Evolutionary conservation across 768 basidiomycete species (phyloP), one percentile per base, ranked within the genome.

Genomic region (Omphalotus guepiniiformis): DNA sequence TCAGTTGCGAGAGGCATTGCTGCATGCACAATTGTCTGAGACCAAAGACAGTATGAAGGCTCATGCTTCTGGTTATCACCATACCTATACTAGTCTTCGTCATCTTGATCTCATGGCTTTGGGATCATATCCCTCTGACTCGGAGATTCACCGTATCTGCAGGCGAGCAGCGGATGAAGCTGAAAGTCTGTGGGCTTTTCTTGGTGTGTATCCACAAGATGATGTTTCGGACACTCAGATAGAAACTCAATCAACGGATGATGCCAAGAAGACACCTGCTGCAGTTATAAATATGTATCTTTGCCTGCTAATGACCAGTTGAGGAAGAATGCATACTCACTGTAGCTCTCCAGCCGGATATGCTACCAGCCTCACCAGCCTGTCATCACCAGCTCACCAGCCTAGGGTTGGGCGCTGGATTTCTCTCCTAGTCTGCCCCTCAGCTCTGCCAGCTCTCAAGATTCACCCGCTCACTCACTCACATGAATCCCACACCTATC

Each of bases 81-180:
- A 67, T 41, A 66, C 60, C 3, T 65, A 61, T 39, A 56, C 57
- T 29, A 55, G 62, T 47, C 30, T 29, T 12, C 34, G 47, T 3
- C 54, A 51, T 4, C n/a, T 63, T 19, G 50, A 66, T 46, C 35
- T 65, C 15, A 13, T 38, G 9, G 47, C 49, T 3, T 55, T 64
- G 2, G 30, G 56, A 2, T 46, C 23, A 6, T 64, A 51, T 42
- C 65, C 64, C 6, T 36, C 27, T 1, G 54, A 64, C 22, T 23
- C 18, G 1, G 53, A 56, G 9, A 55, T 65, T 13, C 29, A 38
- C 3, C 11, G 25, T 3, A 44, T 41, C 6, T 49, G 55, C 6
- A 13, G n/a, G 2, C 35, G 55, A 16, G 61, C 60, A 3, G 44
- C 42, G 2, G 47, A 48, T 3, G 55, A 63, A 42, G 51, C 53